A percentile compares a stretch with the other conserved stretches of the same genome.
Conservation (phyloP, 306 rosid genomes). For the Senna siamea region DNA sequence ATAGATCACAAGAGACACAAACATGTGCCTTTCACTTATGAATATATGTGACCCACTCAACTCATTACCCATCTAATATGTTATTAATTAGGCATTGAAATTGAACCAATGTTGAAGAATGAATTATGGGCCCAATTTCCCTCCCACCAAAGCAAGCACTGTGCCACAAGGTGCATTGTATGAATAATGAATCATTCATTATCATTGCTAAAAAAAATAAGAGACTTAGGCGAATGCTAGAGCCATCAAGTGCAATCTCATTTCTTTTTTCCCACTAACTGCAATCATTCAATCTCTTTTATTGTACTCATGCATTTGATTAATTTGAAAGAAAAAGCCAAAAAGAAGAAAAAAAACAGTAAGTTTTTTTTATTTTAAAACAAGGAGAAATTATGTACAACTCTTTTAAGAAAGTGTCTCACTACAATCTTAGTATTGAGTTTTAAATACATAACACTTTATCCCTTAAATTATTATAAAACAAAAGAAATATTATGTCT, state of each 20-base stretch:
- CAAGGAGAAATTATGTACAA: too few relatives aligned
- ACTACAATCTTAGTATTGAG: too few relatives aligned
- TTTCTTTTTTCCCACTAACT: slow-evolving; percentile 7
- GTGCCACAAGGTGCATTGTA: slow-evolving; percentile 30
- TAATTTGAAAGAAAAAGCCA: background rate
- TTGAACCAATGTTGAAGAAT: slow-evolving; percentile 10
- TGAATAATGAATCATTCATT: slow-evolving; percentile 33
- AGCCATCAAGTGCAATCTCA: background rate
- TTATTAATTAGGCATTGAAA: slow-evolving; percentile 37
- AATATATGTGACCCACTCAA: slow-evolving; percentile 6
- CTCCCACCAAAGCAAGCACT: slow-evolving; percentile 44
- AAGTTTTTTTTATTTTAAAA: too few relatives aligned
- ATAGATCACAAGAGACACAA: slow-evolving; percentile 39
- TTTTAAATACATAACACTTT: too few relatives aligned
- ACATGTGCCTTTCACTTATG: slow-evolving; percentile 49
- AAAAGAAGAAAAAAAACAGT: background rate
- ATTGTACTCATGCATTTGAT: background rate
- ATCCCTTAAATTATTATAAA: too few relatives aligned
- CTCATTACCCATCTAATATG: slow-evolving; percentile 28
- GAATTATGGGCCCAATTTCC: slow-evolving; percentile 38
- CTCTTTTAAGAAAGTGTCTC: too few relatives aligned
- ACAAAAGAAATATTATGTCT: too few relatives aligned
- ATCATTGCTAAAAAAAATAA: background rate
- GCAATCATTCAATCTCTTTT: background rate
- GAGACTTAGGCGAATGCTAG: background rate